Conservation (phyloP, 768 basidiomycete genomes). For the Lentinula boryana region DNA sequence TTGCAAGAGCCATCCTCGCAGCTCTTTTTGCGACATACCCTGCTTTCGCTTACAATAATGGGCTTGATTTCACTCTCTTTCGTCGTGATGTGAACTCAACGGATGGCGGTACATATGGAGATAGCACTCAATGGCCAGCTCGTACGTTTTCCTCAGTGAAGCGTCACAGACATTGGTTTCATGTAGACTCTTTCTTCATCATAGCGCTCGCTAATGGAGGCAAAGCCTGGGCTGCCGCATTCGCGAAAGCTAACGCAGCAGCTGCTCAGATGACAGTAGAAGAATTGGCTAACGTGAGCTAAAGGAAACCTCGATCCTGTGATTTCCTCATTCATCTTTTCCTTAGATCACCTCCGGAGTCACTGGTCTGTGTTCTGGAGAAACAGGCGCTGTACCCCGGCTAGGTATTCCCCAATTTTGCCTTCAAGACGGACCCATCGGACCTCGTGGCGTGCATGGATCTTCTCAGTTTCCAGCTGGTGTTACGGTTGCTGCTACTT, state of each 20-base stretch:
- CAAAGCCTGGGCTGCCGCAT: not conserved
- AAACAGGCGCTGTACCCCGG: not conserved
- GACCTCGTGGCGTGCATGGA: not conserved
- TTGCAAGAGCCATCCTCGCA: not conserved
- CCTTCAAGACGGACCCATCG: not conserved
- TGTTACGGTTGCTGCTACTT: slow-evolving; percentile 7
- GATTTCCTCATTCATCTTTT: not conserved
- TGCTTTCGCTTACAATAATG: not conserved
- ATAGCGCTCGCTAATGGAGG: not conserved
- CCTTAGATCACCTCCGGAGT: not conserved
- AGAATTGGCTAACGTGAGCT: not conserved
- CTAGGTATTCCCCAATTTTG: not conserved
- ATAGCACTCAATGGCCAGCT: not conserved
- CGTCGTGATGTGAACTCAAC: not conserved
- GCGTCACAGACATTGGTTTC: not conserved
- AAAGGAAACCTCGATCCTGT: not conserved
- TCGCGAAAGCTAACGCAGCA: not conserved
- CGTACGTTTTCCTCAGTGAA: not conserved
- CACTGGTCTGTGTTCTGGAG: not conserved
- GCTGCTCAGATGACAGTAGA: not conserved
- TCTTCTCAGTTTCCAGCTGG: slow-evolving; percentile 1
- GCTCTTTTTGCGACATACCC: not conserved
- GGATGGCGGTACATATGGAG: not conserved
- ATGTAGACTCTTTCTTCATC: not conserved
- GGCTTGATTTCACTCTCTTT: not conserved